phyloP scores from a whole-genome alignment of 1,284 basidiomycete genomes.

The Apiotrichum gamsii region DNA sequence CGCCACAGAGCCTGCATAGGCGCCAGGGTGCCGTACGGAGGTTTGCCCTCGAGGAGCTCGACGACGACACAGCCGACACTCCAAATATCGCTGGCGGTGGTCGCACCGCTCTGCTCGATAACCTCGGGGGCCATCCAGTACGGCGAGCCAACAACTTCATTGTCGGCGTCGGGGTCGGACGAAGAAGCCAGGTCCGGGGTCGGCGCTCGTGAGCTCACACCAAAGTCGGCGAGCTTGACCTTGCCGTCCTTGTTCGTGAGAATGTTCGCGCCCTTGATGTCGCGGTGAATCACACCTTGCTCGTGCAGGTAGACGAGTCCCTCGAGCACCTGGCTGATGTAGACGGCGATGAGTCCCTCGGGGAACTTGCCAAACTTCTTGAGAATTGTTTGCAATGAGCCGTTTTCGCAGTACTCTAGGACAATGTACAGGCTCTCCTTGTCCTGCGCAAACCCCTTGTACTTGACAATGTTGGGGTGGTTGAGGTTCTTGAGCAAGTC shows the following conservation, averaged over 20 bases:
- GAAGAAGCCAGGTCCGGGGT: constrained; percentile 18
- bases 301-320: constrained; percentile 90
- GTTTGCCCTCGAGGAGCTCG: constrained; percentile 89
- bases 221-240: constrained; percentile 91
- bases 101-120: constrained; percentile 93
- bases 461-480: constrained; percentile 92
- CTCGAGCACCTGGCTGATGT: constrained; percentile 84
- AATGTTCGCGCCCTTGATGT: constrained; percentile 97
- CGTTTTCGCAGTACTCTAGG: constrained; percentile 95
- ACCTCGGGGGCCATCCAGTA: constrained; percentile 99
- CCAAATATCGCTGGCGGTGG: constrained; percentile 96
- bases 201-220: constrained; percentile 62
- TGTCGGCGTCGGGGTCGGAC: constrained; percentile 50
- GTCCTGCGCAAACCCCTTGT: constrained; percentile 92
- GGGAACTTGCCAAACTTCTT: constrained; percentile 98
- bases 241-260: constrained; percentile 97
- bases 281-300: constrained; percentile 92
- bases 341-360: constrained; percentile 89
- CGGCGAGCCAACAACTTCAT: constrained; percentile 89
- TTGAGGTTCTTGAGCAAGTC: constrained; percentile 95
- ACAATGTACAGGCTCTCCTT: constrained; percentile 93
- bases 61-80: constrained; percentile 95
- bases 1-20: constrained; percentile 98
- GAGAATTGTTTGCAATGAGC: constrained; percentile 87
- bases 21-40: constrained; percentile 89